A percentile compares a stretch with the other conserved stretches of the same genome.
phyloP scores from a whole-genome alignment of 495 filamentous ascomycete genomes.

The Penicillium salamii region DNA sequence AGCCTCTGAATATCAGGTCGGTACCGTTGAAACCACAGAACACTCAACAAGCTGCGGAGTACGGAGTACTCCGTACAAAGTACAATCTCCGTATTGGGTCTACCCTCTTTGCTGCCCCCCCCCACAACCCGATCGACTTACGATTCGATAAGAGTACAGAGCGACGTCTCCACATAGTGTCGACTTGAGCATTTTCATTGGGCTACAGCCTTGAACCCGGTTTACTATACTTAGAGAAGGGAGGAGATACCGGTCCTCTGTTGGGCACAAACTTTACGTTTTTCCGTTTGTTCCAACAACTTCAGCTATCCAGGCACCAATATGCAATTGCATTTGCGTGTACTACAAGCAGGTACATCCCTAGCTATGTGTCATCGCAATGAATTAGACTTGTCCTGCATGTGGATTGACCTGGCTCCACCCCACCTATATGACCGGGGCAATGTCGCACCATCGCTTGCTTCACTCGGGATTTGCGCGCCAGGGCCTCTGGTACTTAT shows the following conservation, averaged over 20 bases:
- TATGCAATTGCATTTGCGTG: no score
- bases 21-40: neutral
- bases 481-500: neutral
- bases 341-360: no score
- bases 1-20: neutral
- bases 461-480: constrained; percentile 5
- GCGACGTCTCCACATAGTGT: constrained; percentile 4
- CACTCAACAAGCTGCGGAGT: neutral
- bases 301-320: neutral
- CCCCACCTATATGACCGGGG: constrained; percentile 7
- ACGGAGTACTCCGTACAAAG: no score
- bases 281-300: neutral
- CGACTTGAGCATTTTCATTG: neutral
- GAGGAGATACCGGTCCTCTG: neutral
- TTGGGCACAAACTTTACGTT: neutral
- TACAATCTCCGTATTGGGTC: no score
- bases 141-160: constrained; percentile 10
- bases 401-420: constrained; percentile 12
- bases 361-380: no score
- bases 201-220: neutral
- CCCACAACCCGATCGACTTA: constrained; percentile 18
- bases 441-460: constrained; percentile 22
- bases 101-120: constrained; percentile 2
- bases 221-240: neutral
- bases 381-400: constrained; percentile 5